Evolutionary conservation across 2,329 filamentous ascomycete genomes (phyloP), one percentile per base, ranked within the genome.

Genomic region (Alternaria gaisen): DNA sequence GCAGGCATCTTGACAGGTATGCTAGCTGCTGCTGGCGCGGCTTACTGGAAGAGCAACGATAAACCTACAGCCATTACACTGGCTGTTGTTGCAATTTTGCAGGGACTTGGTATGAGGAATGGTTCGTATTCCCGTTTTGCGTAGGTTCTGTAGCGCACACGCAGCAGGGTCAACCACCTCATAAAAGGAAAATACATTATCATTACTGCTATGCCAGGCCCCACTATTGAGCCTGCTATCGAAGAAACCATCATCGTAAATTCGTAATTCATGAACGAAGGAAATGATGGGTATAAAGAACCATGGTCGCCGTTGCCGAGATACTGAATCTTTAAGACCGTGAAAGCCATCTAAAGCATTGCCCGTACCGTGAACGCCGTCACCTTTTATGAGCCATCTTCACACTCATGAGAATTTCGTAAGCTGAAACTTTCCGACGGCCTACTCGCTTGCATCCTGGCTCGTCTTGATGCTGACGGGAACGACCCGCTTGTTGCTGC

Each of bases 1-100:
- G 75, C 72, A 9, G 65, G 66, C 1, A 55, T 79, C 22, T 52
- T 79, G 44, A 66, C 71, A 1, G 60, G 66, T 6, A 46, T 77
- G 16, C 48, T 74, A 22, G 61, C 70, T 5, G 72, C 72, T 11
- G 72, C 72, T 3, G 71, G 73, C 2, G 66, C 60, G 3, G 67
- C 57, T 12, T 72, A 72, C 36, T 65, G 63, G 50, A 69, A 61
- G 42, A 65, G 66, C 5, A 72, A 72, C 1, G 73, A 76, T 32
- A 74, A 65, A 46, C 64, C 68, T 7, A 73, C 71, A 12, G 72
- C 63, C 8, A 48, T 61, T 2, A 68, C 67, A 3, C 46, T 77
- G 44, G 60, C 60, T 5, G 40, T 66, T 14, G 71, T 71, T 20
- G 72, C 66, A n/a, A 50, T 72, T 28, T 20, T 77, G 53, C 73